Conservation (phyloP, 352 stramenopile genomes). For the Phytophthora sansomeana region DNA sequence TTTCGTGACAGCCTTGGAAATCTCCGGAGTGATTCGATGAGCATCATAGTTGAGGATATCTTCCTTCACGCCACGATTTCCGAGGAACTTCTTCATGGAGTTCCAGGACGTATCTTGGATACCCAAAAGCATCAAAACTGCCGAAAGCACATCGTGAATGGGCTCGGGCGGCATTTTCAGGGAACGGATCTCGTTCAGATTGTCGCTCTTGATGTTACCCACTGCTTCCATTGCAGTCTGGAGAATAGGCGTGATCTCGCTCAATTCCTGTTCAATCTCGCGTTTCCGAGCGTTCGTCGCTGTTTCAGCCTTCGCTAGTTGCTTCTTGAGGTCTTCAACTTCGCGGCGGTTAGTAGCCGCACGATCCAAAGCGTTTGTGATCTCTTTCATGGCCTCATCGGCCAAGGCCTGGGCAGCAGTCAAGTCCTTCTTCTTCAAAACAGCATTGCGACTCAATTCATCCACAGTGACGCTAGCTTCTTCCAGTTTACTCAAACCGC, state of each 20-base stretch:
- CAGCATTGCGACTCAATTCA: conserved; percentile 88
- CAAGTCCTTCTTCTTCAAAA: conserved; percentile 92
- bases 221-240: conserved; percentile 93
- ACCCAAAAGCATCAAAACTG: conserved; percentile 95
- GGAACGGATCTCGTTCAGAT: conserved; percentile 96
- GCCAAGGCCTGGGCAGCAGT: conserved; percentile 87
- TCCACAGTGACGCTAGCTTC: conserved; percentile 93
- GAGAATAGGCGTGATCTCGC: conserved; percentile 92
- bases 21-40: conserved; percentile 90
- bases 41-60: conserved; percentile 97
- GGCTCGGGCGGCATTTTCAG: conserved; percentile 96
- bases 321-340: conserved; percentile 92
- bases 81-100: conserved; percentile 97
- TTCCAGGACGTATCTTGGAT: conserved; percentile 97
- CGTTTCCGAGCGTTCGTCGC: conserved; percentile 91
- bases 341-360: conserved; percentile 91
- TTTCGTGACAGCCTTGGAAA: conserved; percentile 92
- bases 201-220: conserved; percentile 95
- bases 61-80: conserved; percentile 95
- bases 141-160: conserved; percentile 95
- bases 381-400: conserved; percentile 96
- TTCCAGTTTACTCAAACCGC: conserved; percentile 91
- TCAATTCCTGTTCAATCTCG: conserved; percentile 94
- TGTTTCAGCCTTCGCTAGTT: conserved; percentile 90
- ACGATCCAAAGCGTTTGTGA: conserved; percentile 92